phyloP scores from a whole-genome alignment of 164 flowering plant genomes.

The Vitis cinerea region DNA sequence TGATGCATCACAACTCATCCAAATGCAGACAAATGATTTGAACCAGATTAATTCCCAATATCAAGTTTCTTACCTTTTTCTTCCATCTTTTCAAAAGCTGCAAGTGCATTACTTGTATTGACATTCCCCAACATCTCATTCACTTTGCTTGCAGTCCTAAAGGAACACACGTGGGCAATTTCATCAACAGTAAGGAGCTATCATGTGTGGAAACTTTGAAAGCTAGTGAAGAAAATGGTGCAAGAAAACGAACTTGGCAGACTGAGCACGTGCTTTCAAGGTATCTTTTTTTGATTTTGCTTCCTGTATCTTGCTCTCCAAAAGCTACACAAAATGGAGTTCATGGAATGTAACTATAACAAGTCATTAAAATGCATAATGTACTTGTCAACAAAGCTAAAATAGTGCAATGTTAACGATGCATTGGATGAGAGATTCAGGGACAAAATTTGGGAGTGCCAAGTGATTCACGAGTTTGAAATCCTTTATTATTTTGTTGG shows the following conservation, averaged over 20 bases:
- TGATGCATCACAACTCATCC: neutral
- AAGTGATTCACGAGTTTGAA: too few species aligned
- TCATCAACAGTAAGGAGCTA: neutral
- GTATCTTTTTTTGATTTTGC: conserved; percentile 95
- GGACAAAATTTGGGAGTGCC: too few species aligned
- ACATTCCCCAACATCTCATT: conserved; percentile 94
- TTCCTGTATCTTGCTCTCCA: conserved; percentile 98
- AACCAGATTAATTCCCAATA: neutral
- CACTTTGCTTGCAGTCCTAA: conserved; percentile 94
- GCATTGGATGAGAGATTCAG: too few species aligned
- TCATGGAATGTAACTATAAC: conserved; percentile 8
- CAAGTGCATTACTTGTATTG: conserved; percentile 88
- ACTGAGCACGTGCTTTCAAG: conserved; percentile 94
- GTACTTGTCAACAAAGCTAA: neutral
- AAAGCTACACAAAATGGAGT: conserved; percentile 47
- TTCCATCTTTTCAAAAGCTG: conserved; percentile 99
- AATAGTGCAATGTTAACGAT: too few species aligned
- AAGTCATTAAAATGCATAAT: conserved; percentile 1
- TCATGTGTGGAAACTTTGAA: neutral
- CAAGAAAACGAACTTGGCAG: conserved; percentile 76
- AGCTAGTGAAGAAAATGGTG: neutral
- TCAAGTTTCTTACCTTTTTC: conserved; percentile 66
- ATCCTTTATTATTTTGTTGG: too few species aligned
- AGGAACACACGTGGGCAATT: conserved; percentile 1
- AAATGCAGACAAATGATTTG: neutral